Conservation (phyloP, 441 rosid species). For the Erysimum pusillum region DNA sequence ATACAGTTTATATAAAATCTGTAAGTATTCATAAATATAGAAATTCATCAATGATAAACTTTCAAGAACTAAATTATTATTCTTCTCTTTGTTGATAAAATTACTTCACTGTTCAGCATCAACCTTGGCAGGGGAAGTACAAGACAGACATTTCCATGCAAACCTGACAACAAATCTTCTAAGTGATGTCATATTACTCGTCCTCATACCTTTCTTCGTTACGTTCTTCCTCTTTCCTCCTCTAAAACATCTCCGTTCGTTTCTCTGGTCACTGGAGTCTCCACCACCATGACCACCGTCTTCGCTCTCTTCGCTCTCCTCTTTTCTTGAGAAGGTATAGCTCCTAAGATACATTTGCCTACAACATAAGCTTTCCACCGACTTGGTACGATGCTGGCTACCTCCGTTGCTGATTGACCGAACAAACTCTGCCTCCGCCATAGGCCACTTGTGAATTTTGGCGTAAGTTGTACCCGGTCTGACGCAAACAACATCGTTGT, state of each 20-base stretch:
- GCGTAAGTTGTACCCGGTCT: slow-evolving; percentile 10
- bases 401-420: slow-evolving; percentile 30
- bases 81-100: neutral
- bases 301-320: neutral
- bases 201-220: neutral
- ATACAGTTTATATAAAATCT: neutral
- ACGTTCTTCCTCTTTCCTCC: neutral
- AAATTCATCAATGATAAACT: neutral
- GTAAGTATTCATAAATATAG: neutral
- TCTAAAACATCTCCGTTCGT: neutral
- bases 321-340: slow-evolving; percentile 38
- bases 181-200: neutral
- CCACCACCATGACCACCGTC: neutral
- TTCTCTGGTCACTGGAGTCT: neutral
- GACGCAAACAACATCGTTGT: slow-evolving; percentile 10
- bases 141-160: slow-evolving; percentile 10
- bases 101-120: neutral
- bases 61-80: neutral
- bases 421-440: slow-evolving; percentile 28
- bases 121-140: slow-evolving; percentile 16
- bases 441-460: slow-evolving; percentile 37
- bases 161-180: neutral
- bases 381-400: neutral
- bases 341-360: slow-evolving; percentile 41
- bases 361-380: slow-evolving; percentile 19